Conservation (phyloP, 2,329 filamentous ascomycete genomes). For the Talaromyces sp. region DNA sequence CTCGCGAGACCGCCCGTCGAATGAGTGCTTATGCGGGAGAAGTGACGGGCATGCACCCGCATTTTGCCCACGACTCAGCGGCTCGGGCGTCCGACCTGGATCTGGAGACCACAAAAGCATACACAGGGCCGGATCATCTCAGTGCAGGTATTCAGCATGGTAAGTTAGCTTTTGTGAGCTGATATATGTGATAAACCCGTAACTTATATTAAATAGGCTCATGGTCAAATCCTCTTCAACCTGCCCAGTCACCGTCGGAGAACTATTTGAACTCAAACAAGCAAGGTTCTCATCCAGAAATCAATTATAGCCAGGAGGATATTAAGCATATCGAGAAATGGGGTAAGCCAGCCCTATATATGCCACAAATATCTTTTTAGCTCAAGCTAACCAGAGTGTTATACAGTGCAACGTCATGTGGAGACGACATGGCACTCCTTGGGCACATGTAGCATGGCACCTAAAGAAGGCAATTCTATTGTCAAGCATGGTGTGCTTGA, state of each 20-base stretch:
- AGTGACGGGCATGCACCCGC: conserved; percentile 61
- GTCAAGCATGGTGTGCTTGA: conserved; percentile 71
- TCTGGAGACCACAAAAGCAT: conserved; percentile 67
- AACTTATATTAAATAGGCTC: conserved; percentile 29
- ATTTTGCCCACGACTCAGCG: conserved; percentile 65
- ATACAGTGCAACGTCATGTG: conserved; percentile 59
- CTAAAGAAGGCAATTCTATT: conserved; percentile 69
- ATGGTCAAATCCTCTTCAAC: conserved; percentile 59
- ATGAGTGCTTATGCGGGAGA: conserved; percentile 76
- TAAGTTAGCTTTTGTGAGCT: conserved; percentile 17
- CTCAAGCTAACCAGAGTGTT: too few species aligned
- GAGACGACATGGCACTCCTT: conserved; percentile 70
- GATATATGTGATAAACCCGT: not conserved
- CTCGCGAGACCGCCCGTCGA: conserved; percentile 69
- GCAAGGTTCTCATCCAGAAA: conserved; percentile 55
- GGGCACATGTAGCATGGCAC: conserved; percentile 71
- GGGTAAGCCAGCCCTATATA: conserved; percentile 26
- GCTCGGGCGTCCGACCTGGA: conserved; percentile 69
- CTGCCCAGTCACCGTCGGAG: conserved; percentile 47
- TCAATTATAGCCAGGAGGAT: conserved; percentile 57
- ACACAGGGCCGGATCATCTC: conserved; percentile 67
- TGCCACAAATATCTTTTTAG: not conserved
- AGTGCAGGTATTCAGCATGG: conserved; percentile 68
- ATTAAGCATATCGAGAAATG: conserved; percentile 61
- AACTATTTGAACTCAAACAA: conserved; percentile 59